A percentile compares a stretch with the other conserved stretches of the same genome.
phyloP scores from a whole-genome alignment of 805 yeast genomes.

The Ogataea neopini region DNA sequence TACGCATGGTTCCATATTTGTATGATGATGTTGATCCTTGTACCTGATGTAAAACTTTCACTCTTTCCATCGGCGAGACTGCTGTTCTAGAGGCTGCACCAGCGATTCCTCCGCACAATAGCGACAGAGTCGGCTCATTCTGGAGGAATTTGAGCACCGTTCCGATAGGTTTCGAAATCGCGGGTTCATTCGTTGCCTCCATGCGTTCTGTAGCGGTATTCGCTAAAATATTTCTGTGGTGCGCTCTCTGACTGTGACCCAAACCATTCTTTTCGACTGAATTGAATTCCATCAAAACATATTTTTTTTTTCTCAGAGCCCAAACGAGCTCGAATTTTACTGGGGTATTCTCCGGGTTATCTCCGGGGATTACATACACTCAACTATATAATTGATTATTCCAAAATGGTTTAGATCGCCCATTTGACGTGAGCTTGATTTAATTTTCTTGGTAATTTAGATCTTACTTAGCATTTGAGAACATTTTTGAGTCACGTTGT shows the following conservation, averaged over 20 bases:
- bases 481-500: too few species aligned
- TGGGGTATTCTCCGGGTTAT: slow-evolving; percentile 1
- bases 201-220: neutral
- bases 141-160: slow-evolving; percentile 26
- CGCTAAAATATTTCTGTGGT: neutral
- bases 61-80: slow-evolving; percentile 93
- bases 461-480: too few species aligned
- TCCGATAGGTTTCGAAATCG: neutral
- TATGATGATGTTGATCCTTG: slow-evolving; percentile 52
- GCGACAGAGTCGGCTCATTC: slow-evolving; percentile 59
- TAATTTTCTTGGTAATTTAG: too few species aligned
- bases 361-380: neutral
- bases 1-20: slow-evolving; percentile 71
- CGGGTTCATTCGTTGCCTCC: neutral
- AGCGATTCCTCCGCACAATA: slow-evolving; percentile 73
- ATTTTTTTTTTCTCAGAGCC: neutral
- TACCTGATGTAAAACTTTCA: slow-evolving; percentile 86
- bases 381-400: too few species aligned
- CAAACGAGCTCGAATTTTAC: neutral
- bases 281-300: neutral
- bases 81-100: slow-evolving; percentile 87
- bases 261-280: too few species aligned
- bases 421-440: too few species aligned
- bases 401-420: too few species aligned
- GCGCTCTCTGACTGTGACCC: neutral